Evolutionary conservation across 768 basidiomycete species (phyloP).

Genomic region (Lactifluus subvellereus): DNA sequence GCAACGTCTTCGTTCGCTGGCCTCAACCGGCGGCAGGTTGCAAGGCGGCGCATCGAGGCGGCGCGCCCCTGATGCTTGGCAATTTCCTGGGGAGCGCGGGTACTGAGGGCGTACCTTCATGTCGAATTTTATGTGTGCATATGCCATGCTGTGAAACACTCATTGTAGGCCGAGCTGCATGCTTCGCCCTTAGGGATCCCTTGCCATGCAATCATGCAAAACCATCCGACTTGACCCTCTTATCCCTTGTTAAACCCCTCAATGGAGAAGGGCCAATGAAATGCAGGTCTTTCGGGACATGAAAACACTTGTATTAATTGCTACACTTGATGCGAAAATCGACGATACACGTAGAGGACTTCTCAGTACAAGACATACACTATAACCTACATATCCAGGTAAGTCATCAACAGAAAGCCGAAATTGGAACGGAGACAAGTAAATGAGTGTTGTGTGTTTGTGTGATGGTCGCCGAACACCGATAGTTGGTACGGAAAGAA

Average conservation of each 20-base stretch:
- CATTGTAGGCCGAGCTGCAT: not conserved
- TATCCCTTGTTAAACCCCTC: not conserved
- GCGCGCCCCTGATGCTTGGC: conserved; percentile 42
- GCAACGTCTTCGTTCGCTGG: conserved; percentile 48
- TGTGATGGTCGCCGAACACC: not conserved
- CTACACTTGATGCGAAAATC: not conserved
- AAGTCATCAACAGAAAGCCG: not conserved
- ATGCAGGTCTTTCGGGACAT: not conserved
- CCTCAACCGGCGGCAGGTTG: conserved; percentile 81
- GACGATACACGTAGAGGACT: not conserved
- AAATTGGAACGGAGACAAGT: not conserved
- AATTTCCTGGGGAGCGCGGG: conserved; percentile 30
- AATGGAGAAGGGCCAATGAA: not conserved
- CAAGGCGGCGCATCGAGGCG: conserved; percentile 84
- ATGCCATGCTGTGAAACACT: conserved; percentile 18
- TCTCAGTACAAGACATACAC: not conserved
- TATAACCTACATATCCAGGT: conserved; percentile 10
- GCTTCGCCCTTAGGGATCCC: not conserved
- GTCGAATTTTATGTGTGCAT: conserved; percentile 25
- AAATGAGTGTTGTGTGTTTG: conserved; percentile 5
- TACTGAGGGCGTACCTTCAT: conserved; percentile 24
- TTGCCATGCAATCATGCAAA: not conserved
- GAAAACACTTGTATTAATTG: not conserved
- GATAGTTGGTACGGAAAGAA: conserved; percentile 5
- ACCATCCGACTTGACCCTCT: not conserved